phyloP scores from a whole-genome alignment of 2,329 filamentous ascomycete genomes.

The Keithomyces neogunnii region DNA sequence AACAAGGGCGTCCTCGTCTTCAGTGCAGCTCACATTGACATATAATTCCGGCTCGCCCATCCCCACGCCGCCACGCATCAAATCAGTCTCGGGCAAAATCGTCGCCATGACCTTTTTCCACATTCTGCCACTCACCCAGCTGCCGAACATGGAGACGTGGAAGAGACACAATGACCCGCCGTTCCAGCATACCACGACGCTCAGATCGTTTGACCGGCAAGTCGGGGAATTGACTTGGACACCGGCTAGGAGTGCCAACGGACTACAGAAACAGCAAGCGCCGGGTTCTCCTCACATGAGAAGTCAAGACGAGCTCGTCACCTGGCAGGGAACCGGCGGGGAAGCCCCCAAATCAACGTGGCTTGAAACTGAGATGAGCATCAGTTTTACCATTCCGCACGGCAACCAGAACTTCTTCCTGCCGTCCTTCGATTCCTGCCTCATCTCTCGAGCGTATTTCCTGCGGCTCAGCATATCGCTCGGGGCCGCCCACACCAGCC shows the following conservation, averaged over 20 bases:
- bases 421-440: neutral
- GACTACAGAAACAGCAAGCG: neutral
- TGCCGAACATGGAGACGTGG: neutral
- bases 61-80: neutral
- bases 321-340: neutral
- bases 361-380: neutral
- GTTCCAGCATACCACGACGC: neutral
- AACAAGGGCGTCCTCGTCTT: neutral
- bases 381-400: neutral
- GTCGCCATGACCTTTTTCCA: neutral
- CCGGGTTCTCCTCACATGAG: neutral
- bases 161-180: neutral
- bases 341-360: neutral
- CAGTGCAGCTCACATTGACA: neutral
- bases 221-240: neutral
- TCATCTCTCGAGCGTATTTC: neutral
- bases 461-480: neutral
- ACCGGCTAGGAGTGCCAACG: neutral
- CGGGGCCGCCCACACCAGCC: neutral
- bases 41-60: neutral
- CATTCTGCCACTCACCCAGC: neutral
- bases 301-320: neutral
- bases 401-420: neutral
- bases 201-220: neutral
- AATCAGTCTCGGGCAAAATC: neutral